Base-by-base conservation (phyloP, 768 basidiomycete genomes). In the Pleurotus eryngii region DNA sequence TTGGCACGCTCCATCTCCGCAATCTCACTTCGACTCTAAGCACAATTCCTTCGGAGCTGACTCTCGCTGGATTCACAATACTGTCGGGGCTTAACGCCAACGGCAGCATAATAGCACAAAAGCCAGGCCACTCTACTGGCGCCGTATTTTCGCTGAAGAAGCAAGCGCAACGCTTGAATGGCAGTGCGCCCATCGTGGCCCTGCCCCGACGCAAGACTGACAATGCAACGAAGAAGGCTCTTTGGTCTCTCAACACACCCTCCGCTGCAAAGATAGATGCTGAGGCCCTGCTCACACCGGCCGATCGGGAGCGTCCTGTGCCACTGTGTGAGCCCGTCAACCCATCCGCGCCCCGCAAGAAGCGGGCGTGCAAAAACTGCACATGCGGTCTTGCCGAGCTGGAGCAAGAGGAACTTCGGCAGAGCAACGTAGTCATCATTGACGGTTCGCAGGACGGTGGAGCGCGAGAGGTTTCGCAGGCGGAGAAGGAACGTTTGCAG, bases 301-400 rank as follows among this genome's bases (percentile, higher is more conserved):
- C 83, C 39, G 96, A 98, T 68, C 87, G 87, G 57, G 78, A 77
- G 30, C 85, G 92, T 2, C 95, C 94, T 0, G 80, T 81, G 35
- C 87, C 89, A 24, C 81, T 82, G 4, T 92, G 91, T 62, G 90
- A 89, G 67, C 91, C 91, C 14, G 73, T 81, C 17, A 75, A 68
- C 37, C 61, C 73, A 17, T 64, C 71, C 20, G 79, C 78, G 12
- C 81, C 84, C n/a, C 78, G 89, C 61, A 77, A 89, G 64, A 93
- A 90, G 79, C 88, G 86, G 69, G 96, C 97, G 27, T 99, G 97
- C 82, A 98, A 98, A 76, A 85, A 84, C 68, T 99, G 97, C 72
- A 84, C 92, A 2, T 99, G 97, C 66, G 97, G 97, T n/a, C 80
- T 99, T 57, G 88, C 90, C 15, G 97, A 98, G 77, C 69, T 96